Percentiles rank a stretch among this genome's conserved stretches.
Evolutionary conservation across 2,329 filamentous ascomycete genomes (phyloP).

Genomic region (Neofusicoccum sp.): DNA sequence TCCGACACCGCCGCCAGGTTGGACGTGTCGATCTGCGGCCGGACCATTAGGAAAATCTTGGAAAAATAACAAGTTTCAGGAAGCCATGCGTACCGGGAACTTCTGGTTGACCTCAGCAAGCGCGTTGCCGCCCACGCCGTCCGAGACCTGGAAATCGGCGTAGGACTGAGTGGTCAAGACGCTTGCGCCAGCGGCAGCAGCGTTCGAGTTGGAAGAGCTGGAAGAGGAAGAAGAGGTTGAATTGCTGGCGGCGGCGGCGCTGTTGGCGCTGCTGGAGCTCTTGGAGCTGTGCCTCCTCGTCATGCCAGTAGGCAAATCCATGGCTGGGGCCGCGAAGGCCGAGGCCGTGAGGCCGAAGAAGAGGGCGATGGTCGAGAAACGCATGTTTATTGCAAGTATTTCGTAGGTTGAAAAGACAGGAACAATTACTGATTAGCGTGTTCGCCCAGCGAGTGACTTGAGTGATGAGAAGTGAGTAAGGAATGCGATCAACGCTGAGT

Average conservation of each 20-base stretch:
- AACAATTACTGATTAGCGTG: not conserved
- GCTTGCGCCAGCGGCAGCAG: slow-evolving; percentile 19
- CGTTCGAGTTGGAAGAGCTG: not conserved
- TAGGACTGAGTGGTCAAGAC: slow-evolving; percentile 26
- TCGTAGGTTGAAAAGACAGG: not conserved
- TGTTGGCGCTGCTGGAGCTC: not conserved
- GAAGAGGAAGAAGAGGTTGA: too few species aligned
- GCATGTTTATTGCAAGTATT: not conserved
- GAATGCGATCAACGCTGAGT: slow-evolving; percentile 7
- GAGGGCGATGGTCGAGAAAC: slow-evolving; percentile 25
- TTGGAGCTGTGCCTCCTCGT: slow-evolving; percentile 20
- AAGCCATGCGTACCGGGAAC: slow-evolving; percentile 52
- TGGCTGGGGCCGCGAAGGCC: slow-evolving; percentile 26
- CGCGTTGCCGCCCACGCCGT: slow-evolving; percentile 53
- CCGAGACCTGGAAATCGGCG: slow-evolving; percentile 50
- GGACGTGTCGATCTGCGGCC: slow-evolving; percentile 41
- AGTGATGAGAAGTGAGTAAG: not conserved
- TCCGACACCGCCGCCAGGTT: slow-evolving; percentile 49
- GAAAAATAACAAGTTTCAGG: not conserved
- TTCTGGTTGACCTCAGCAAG: slow-evolving; percentile 54
- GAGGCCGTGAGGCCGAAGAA: slow-evolving; percentile 29
- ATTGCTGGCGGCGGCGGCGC: too few species aligned
- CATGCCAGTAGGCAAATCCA: not conserved
- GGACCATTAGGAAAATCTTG: not conserved
- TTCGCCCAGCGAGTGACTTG: slow-evolving; percentile 4